Evolutionary conservation across 768 basidiomycete species (phyloP), one percentile per base, ranked within the genome.

Genomic region (Hypsizygus marmoreus): DNA sequence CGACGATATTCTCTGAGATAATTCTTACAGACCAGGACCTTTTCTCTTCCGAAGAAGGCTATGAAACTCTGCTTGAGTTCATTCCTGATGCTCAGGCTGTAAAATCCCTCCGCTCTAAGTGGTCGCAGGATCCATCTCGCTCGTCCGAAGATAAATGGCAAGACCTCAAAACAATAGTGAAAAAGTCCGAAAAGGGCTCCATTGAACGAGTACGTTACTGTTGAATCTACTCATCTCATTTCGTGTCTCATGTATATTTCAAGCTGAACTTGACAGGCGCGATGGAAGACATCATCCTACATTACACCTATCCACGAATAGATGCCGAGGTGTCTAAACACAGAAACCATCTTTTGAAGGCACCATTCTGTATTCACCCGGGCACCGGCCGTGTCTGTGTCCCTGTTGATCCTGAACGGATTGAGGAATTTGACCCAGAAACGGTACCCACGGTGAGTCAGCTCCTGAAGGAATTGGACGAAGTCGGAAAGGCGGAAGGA

Each of bases 281-380:
- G 3, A 71, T 93, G 70, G 86, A 95, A 62, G 95, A 98, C 50
- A 81, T 97, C 48, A 74, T 97, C 36, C 72, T 99, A 10, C 88
- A 92, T 56, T 97, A 97, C 65, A 95, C 90, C 0, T 99, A 98
- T 66, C 95, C 95, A 1, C 84, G 97, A 10, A 79, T 99, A 43
- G 97, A 99, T 65, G 89, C 90, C 11, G 97, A 99, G 65, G 97
- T 99, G 22, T 95, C 94, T 2, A 95, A 98, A 60, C 91, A 95
- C 61, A 80, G 94, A 39, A 98, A 99, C 70, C 97, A 99, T 73
- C 77, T 99, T 71, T 80, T 99, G 43, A 99, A 99, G 68, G 88
- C 92, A 16, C 97, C 97, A 0, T 99, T 99, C 67, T 97, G 95
- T 62, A 74, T 98, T 0, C 97, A 99, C 66, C 97, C 97, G 0